Conservation (phyloP, 1,284 basidiomycete genomes). For the Ustilago xerochloae region DNA sequence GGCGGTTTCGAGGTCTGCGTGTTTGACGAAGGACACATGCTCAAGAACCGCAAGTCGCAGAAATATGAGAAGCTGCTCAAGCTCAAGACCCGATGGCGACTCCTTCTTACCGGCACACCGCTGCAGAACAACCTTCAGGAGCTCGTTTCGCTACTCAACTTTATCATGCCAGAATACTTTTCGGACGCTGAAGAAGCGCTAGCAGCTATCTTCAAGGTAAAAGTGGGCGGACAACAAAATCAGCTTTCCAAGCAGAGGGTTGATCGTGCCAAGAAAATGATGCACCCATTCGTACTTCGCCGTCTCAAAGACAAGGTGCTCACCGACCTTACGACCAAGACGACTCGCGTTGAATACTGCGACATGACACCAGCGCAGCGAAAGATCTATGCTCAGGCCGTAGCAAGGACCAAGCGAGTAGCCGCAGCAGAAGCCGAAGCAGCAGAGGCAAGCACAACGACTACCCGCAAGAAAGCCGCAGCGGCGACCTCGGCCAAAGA, state of each 20-base stretch:
- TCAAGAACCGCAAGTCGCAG: constrained; percentile 97
- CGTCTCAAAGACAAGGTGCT: constrained; percentile 89
- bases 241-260: constrained; percentile 89
- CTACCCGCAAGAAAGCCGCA: constrained; percentile 19
- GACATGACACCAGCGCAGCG: constrained; percentile 87
- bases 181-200: constrained; percentile 79
- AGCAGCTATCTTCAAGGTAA: constrained; percentile 95
- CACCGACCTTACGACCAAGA: constrained; percentile 90
- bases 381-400: constrained; percentile 84
- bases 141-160: constrained; percentile 91
- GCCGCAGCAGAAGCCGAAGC: constrained; percentile 76
- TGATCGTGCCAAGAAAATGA: constrained; percentile 96
- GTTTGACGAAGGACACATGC: constrained; percentile 93
- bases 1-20: constrained; percentile 85
- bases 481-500: constrained; percentile 30
- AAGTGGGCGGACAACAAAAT: constrained; percentile 84
- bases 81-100: constrained; percentile 86
- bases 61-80: constrained; percentile 89
- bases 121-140: constrained; percentile 87
- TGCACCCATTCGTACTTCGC: constrained; percentile 96
- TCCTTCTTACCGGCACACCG: constrained; percentile 95
- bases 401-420: constrained; percentile 75
- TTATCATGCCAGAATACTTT: constrained; percentile 93
- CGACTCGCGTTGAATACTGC: constrained; percentile 91
- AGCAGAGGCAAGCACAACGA: background rate